These are phyloP conservation scores for Sporothrix brunneoviolacea DNA, from an alignment of 2,329 filamentous ascomycete species.

Conservation along the genomic window DNA sequence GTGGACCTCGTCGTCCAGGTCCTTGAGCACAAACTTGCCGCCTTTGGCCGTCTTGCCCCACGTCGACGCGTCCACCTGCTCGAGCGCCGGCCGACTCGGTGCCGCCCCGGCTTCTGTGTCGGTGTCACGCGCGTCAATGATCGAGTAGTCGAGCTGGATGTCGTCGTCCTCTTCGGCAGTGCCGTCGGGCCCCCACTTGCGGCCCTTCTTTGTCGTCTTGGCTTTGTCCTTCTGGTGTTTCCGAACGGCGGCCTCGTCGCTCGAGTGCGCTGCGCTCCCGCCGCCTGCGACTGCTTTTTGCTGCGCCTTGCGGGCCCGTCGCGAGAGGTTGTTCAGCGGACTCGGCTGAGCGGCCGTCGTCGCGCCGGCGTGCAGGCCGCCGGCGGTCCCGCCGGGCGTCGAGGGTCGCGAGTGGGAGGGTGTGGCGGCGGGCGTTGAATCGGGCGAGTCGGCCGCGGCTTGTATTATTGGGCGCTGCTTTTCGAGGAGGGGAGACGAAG, in stretches of 20 bases:
- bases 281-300: slow-evolving; percentile 46
- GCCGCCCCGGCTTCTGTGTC: slow-evolving; percentile 18
- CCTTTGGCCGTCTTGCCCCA: slow-evolving; percentile 91
- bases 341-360: slow-evolving; percentile 62
- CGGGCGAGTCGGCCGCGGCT: slow-evolving; percentile 44
- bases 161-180: slow-evolving; percentile 76
- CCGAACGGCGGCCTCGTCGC: slow-evolving; percentile 63
- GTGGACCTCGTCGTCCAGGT: slow-evolving; percentile 88
- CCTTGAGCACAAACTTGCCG: slow-evolving; percentile 89
- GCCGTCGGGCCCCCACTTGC: slow-evolving; percentile 89
- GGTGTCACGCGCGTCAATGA: slow-evolving; percentile 47
- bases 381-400: slow-evolving; percentile 57
- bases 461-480: slow-evolving; percentile 27
- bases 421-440: slow-evolving; percentile 62
- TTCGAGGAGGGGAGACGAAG: slow-evolving; percentile 20
- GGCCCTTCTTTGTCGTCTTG: slow-evolving; percentile 68
- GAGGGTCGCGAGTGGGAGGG: slow-evolving; percentile 72
- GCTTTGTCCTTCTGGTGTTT: slow-evolving; percentile 46
- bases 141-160: slow-evolving; percentile 85
- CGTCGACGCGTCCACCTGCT: slow-evolving; percentile 67
- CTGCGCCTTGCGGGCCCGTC: slow-evolving; percentile 66
- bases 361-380: slow-evolving; percentile 49
- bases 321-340: slow-evolving; percentile 69
- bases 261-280: slow-evolving; percentile 58
- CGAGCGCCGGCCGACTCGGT: slow-evolving; percentile 48